phyloP scores from a whole-genome alignment of 306 rosid genomes.

The Canavalia ensiformis region DNA sequence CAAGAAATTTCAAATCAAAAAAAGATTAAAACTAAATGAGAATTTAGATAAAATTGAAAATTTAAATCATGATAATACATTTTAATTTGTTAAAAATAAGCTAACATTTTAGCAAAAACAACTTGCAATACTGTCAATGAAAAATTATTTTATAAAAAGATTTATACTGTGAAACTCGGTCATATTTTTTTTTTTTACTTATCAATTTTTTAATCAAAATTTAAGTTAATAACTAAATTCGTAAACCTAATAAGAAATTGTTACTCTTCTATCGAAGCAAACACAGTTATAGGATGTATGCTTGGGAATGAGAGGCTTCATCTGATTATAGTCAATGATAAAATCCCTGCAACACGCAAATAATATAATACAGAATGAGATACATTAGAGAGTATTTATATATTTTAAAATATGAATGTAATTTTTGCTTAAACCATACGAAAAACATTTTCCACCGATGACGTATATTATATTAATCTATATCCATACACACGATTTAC shows the following conservation, averaged over 20 bases:
- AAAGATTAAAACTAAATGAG: not conserved
- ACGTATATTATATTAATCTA: not conserved
- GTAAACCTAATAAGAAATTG: not conserved
- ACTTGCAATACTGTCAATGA: not conserved
- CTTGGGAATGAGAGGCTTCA: not conserved
- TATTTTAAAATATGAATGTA: constrained; percentile 6
- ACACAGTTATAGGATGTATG: not conserved
- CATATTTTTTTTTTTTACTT: not conserved
- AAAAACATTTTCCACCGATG: not conserved
- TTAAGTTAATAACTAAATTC: not conserved
- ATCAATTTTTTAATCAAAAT: not conserved
- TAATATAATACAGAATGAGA: not conserved
- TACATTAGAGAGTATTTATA: not conserved
- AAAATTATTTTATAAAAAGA: not conserved
- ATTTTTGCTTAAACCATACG: constrained; percentile 39
- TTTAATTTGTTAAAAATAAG: not conserved
- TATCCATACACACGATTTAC: not conserved
- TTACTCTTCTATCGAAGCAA: not conserved
- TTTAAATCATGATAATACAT: not conserved
- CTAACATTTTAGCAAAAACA: not conserved
- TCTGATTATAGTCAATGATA: not conserved
- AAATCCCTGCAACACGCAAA: not conserved
- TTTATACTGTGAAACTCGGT: not conserved
- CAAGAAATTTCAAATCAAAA: not conserved
- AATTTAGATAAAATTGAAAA: not conserved